These are phyloP conservation scores for Sporobolomyces phaffii DNA, from an alignment of 768 basidiomycete species.

Conservation along the genomic window DNA sequence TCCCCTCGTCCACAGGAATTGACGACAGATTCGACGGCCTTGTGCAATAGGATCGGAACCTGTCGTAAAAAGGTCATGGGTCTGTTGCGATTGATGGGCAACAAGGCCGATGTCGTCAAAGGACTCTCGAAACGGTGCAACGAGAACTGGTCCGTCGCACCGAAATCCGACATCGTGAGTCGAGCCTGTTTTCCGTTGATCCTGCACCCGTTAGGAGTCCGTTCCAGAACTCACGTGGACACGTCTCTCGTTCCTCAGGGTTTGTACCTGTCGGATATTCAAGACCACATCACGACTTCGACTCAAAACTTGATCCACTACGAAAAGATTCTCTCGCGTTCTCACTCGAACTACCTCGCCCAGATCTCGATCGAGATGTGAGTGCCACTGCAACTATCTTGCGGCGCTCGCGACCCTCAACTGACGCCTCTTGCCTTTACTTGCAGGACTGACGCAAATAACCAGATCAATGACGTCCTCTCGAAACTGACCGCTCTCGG, in stretches of 20 bases:
- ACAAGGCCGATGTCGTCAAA: constrained; percentile 99
- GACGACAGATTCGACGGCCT: not conserved
- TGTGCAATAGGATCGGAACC: constrained; percentile 68
- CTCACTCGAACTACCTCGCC: constrained; percentile 97
- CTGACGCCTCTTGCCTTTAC: not conserved
- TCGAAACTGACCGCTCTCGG: constrained; percentile 95
- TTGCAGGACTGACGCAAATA: constrained; percentile 69
- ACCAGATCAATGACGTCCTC: constrained; percentile 98
- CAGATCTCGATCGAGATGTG: constrained; percentile 99
- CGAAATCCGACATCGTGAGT: constrained; percentile 92
- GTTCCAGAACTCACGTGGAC: too few relatives aligned
- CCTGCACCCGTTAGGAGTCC: too few relatives aligned
- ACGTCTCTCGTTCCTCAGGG: constrained; percentile 26
- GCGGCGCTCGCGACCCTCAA: not conserved
- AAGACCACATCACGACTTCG: constrained; percentile 99
- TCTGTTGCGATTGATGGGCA: constrained; percentile 88
- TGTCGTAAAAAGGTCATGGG: constrained; percentile 99
- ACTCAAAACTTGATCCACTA: constrained; percentile 99
- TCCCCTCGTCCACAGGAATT: not conserved
- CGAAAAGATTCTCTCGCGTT: constrained; percentile 96
- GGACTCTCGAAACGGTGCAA: constrained; percentile 96
- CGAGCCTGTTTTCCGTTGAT: too few relatives aligned
- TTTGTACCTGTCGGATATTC: constrained; percentile 37
- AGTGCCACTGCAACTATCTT: constrained; percentile 46
- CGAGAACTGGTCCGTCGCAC: constrained; percentile 97